These are phyloP conservation scores for Byssoonygena ceratinophila DNA, from an alignment of 2,329 filamentous ascomycete genomes.

Conservation along the genomic window DNA sequence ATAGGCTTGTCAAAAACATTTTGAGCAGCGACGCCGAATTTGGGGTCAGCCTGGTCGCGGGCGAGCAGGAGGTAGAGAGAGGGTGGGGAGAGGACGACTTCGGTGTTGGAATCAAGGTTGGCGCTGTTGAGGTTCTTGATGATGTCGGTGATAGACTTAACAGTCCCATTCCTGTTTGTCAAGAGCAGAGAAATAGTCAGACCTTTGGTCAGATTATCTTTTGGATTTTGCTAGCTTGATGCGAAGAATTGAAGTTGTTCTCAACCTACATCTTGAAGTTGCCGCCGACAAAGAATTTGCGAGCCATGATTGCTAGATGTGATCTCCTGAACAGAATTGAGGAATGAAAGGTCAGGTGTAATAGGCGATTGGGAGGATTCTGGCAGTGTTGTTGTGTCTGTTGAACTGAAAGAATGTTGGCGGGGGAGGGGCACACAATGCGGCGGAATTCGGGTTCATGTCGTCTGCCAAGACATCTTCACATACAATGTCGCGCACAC, in stretches of 20 bases:
- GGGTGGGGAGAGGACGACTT: conserved; percentile 90
- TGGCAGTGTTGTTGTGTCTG: neutral
- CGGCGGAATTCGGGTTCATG: conserved; percentile 9
- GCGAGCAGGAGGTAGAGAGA: conserved; percentile 81
- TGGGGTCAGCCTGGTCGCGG: conserved; percentile 63
- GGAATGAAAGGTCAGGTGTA: neutral
- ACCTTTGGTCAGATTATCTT: neutral
- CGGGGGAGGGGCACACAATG: conserved; percentile 10
- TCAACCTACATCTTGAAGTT: conserved; percentile 92
- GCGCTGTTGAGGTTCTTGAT: conserved; percentile 80
- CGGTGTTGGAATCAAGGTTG: conserved; percentile 52
- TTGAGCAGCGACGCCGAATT: conserved; percentile 81
- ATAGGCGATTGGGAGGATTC: neutral
- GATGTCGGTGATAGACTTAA: conserved; percentile 81
- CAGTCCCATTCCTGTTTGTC: conserved; percentile 72
- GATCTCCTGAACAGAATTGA: conserved; percentile 9
- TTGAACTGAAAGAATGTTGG: neutral
- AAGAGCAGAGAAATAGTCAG: neutral
- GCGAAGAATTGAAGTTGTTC: neutral
- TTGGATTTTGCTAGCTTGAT: neutral
- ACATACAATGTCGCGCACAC: neutral
- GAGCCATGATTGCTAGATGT: conserved; percentile 55
- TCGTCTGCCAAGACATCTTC: conserved; percentile 6
- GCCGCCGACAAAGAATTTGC: conserved; percentile 93
- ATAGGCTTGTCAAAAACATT: conserved; percentile 97